Base-by-base conservation (phyloP, 192 early-diverging fungal genomes). In the Allomyces macrogynus region DNA sequence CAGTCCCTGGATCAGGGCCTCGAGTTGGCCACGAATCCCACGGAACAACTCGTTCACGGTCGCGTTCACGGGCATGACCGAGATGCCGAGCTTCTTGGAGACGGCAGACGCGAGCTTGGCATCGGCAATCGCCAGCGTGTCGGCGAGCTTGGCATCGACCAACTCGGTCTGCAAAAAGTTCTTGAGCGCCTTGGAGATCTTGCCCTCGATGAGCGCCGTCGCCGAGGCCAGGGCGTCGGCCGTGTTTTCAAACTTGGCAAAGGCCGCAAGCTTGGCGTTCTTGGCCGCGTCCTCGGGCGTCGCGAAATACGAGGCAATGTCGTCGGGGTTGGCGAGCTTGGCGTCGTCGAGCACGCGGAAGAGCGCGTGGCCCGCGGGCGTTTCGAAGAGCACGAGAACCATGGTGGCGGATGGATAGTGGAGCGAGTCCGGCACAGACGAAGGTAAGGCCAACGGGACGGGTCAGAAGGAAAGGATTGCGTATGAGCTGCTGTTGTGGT, bases 191-290 rank as follows among this genome's bases (percentile, higher is more conserved):
- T 91, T 91, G 61, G 91, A 84, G 65, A 99, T 78, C 81, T 96
- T 92, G 61, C 93, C 93, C 79, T 99, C 95, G 40, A 94, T 86
- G 65, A 99, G 73, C 62, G 87, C 92, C n/a, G 90, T 96, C 64
- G 93, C 89, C 25, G 95, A 92, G 43, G 88, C 84, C 74, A 99
- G 82, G 25, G 95, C 95, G 72, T 95, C 93, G 66, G 87, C 92
- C 25, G 93, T 99, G 83, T 94, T 96, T 71, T 94, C 93, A 75
- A 99, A 99, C 80, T 96, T 96, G 65, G 85, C 82, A 76, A 99
- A 96, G 64, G 90, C 89, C 73, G 92, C 82, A 66, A 99, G 82
- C 81, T 95, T 96, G 63, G 95, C 82, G 64, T 86, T 86, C 76
- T 89, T 85, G 78, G 94, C 92, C 63, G 93, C 93, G 62, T 75